Evolutionary conservation across 1,284 basidiomycete genomes (phyloP).

Genomic region (Leccinum fuscescens): DNA sequence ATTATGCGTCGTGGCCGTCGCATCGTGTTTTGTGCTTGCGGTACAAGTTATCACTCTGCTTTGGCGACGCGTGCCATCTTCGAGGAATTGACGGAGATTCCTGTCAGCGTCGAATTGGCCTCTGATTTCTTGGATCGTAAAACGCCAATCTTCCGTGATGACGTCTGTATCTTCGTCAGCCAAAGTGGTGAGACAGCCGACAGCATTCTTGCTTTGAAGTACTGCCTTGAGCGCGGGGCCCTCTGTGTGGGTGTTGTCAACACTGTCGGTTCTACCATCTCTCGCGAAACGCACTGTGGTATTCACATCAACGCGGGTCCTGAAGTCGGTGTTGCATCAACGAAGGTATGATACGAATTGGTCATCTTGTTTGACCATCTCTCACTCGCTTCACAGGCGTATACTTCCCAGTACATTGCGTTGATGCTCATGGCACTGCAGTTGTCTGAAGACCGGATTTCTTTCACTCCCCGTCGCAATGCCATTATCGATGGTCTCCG

Average conservation of each 20-base stretch:
- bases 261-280: slow-evolving; percentile 97
- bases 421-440: slow-evolving; percentile 98
- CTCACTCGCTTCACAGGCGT: slow-evolving; percentile 59
- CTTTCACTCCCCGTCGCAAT: slow-evolving; percentile 85
- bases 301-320: slow-evolving; percentile 99
- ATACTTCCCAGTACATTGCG: slow-evolving; percentile 99
- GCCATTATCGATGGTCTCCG: slow-evolving; percentile 95
- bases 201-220: slow-evolving; percentile 94
- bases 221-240: slow-evolving; percentile 95
- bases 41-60: slow-evolving; percentile 97
- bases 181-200: slow-evolving; percentile 99
- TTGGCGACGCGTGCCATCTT: slow-evolving; percentile 98
- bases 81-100: slow-evolving; percentile 98
- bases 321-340: slow-evolving; percentile 99
- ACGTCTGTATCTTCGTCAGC: slow-evolving; percentile 94
- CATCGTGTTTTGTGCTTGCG: slow-evolving; percentile 97
- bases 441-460: slow-evolving; percentile 95
- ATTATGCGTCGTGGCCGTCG: slow-evolving; percentile 95
- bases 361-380: neutral
- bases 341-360: slow-evolving; percentile 63
- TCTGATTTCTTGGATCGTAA: slow-evolving; percentile 99
- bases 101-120: slow-evolving; percentile 95
- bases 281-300: slow-evolving; percentile 98
- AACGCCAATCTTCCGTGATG: slow-evolving; percentile 99
- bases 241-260: slow-evolving; percentile 98